These are phyloP conservation scores for Debaryomyces maramus DNA, from an alignment of 805 yeast genomes.

Conservation along the genomic window DNA sequence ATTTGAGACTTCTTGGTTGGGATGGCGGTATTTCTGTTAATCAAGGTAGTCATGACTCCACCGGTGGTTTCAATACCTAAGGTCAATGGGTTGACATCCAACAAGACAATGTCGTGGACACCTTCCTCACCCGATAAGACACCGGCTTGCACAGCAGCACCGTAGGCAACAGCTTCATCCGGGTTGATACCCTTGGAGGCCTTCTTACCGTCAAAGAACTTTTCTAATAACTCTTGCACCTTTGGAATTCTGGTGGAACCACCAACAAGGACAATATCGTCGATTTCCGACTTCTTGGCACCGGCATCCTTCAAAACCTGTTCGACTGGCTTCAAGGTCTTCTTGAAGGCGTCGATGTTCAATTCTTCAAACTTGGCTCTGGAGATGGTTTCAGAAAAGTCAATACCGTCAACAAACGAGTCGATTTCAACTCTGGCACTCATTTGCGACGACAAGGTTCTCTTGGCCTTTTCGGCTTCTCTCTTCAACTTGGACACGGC, in stretches of 20 bases:
- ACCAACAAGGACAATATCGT: slow-evolving; percentile 49
- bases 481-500: slow-evolving; percentile 49
- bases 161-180: slow-evolving; percentile 52
- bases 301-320: slow-evolving; percentile 48
- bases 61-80: slow-evolving; percentile 99
- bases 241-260: slow-evolving; percentile 53
- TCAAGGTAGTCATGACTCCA: slow-evolving; percentile 97
- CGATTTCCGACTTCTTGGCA: slow-evolving; percentile 45
- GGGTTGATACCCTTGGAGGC: slow-evolving; percentile 51
- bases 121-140: slow-evolving; percentile 95
- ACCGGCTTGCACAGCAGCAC: slow-evolving; percentile 99
- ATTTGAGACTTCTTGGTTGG: slow-evolving; percentile 99
- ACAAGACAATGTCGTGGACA: slow-evolving; percentile 91
- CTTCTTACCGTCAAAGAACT: slow-evolving; percentile 56
- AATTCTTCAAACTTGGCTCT: slow-evolving; percentile 52
- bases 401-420: slow-evolving; percentile 49
- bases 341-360: slow-evolving; percentile 45
- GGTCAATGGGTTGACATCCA: slow-evolving; percentile 97
- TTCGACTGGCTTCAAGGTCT: slow-evolving; percentile 48
- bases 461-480: slow-evolving; percentile 51
- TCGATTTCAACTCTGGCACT: slow-evolving; percentile 45
- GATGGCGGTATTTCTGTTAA: slow-evolving; percentile 98
- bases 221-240: slow-evolving; percentile 48
- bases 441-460: slow-evolving; percentile 48
- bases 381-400: slow-evolving; percentile 46